These are phyloP conservation scores for Leccinum aurantiacum DNA, from an alignment of 768 basidiomycete species.

Conservation along the genomic window DNA sequence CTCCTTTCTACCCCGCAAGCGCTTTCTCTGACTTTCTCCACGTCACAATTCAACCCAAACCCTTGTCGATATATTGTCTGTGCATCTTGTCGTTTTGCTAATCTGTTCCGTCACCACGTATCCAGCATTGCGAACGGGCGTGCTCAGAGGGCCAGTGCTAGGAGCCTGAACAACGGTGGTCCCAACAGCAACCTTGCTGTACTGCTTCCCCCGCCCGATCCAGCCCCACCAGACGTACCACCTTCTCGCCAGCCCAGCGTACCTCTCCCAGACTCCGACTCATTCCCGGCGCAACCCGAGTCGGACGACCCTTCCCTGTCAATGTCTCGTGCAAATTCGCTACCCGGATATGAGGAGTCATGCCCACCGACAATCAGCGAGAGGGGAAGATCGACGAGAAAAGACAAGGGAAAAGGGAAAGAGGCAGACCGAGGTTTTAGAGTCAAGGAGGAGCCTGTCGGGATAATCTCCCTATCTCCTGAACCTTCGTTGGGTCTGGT, in stretches of 20 bases:
- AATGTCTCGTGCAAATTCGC: slow-evolving; percentile 66
- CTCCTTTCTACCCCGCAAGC: slow-evolving; percentile 24
- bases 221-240: slow-evolving; percentile 41
- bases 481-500: slow-evolving; percentile 39
- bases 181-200: slow-evolving; percentile 37
- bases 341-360: slow-evolving; percentile 32
- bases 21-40: slow-evolving; percentile 24
- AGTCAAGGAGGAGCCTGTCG: slow-evolving; percentile 47
- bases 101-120: slow-evolving; percentile 8
- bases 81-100: slow-evolving; percentile 12
- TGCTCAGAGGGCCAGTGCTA: slow-evolving; percentile 72
- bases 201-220: slow-evolving; percentile 31
- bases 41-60: slow-evolving; percentile 27
- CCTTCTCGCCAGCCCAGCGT: slow-evolving; percentile 37
- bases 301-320: slow-evolving; percentile 51
- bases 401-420: slow-evolving; percentile 51
- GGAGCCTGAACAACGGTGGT: slow-evolving; percentile 51
- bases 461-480: slow-evolving; percentile 36
- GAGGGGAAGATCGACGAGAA: slow-evolving; percentile 30
- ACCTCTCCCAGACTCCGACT: slow-evolving; percentile 51
- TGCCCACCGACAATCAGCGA: slow-evolving; percentile 22
- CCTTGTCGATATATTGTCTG: slow-evolving; percentile 26
- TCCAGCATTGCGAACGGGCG: slow-evolving; percentile 59
- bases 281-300: slow-evolving; percentile 52
- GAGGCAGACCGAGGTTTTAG: slow-evolving; percentile 38